Conservation (phyloP, 495 filamentous ascomycete species). For the Hyaloscypha finlandica region DNA sequence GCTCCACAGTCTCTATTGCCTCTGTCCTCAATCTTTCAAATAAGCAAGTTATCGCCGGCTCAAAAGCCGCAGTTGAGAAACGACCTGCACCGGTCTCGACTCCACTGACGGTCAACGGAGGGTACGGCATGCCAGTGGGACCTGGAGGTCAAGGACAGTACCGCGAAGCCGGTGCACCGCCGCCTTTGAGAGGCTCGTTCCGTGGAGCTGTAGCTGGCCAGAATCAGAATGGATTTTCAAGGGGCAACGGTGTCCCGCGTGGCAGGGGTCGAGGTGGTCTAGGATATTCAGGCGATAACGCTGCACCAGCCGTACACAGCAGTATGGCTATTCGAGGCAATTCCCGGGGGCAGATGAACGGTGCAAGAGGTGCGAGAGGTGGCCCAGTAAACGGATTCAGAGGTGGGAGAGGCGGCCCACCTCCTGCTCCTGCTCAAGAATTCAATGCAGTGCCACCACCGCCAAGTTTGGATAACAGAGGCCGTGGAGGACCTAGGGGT, state of each 20-base stretch:
- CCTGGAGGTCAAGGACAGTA: constrained; percentile 62
- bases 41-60: constrained; percentile 74
- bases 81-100: constrained; percentile 52
- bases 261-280: constrained; percentile 42
- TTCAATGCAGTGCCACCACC: constrained; percentile 84
- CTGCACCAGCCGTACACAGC: constrained; percentile 27
- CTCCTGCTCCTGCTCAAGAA: constrained; percentile 49
- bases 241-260: constrained; percentile 34
- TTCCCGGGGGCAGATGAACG: constrained; percentile 36
- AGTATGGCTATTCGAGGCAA: constrained; percentile 27
- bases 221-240: constrained; percentile 29
- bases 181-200: constrained; percentile 70
- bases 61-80: constrained; percentile 64
- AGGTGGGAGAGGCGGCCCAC: constrained; percentile 33
- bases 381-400: constrained; percentile 33
- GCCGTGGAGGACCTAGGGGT: constrained; percentile 46
- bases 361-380: constrained; percentile 38
- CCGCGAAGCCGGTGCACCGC: constrained; percentile 65
- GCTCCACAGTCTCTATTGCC: constrained; percentile 82
- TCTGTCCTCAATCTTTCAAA: constrained; percentile 86
- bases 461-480: constrained; percentile 56
- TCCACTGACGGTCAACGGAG: constrained; percentile 58
- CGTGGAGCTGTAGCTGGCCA: constrained; percentile 60
- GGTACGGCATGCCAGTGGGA: constrained; percentile 59
- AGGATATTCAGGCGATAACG: constrained; percentile 27